Evolutionary conservation across 441 rosid species (phyloP), one percentile per base, ranked within the genome.

Genomic region (Croton laevigatus): DNA sequence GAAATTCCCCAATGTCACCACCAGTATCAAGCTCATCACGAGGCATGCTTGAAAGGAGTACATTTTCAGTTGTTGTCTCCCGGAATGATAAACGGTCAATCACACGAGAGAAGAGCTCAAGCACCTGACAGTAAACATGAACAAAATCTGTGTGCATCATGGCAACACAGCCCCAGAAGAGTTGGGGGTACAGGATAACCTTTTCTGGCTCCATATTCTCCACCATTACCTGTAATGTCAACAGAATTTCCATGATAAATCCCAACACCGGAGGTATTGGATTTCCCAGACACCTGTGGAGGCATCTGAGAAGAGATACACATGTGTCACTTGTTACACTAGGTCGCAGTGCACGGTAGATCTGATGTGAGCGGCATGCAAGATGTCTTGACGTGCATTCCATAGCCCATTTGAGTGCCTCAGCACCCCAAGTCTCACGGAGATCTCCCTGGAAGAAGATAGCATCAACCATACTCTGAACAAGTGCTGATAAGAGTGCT

Each of bases 321-420:
- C 98, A 93, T 7, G 99, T 90, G 76, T 95, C 98, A 53, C 94
- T 93, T 19, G 97, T 93, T 73, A 88, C 99, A 73, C 90, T 90
- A 74, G 98, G 99, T 59, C 91, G 88, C 65, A 96, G 78, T 59
- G 99, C 99, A 70, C 99, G 97, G 82, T 96, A 96, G 52, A 96
- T 96, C 81, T 93, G 99, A 82, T 91, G 99, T 3, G 99, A 96
- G 60, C 98, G 97, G 79, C 98, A 96, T 8, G 98, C 99, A 71
- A 96, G 88, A 81, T 96, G 99, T 77, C 96, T 93, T 37, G 97
- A 89, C 23, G 98, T 93, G 88, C 97, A 96, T 71, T 96, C 98
- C 99, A 93, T 91, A 49, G 99, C 99, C 99, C 99, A 96, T 81
- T 93, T 96, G 76, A 96, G 99, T 59, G 99, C 98, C 79, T 93